Percentiles rank a stretch among this genome's conserved stretches.
Evolutionary conservation across 73 alveolate genomes (phyloP).

Genomic region (Paramecium bursaria): DNA sequence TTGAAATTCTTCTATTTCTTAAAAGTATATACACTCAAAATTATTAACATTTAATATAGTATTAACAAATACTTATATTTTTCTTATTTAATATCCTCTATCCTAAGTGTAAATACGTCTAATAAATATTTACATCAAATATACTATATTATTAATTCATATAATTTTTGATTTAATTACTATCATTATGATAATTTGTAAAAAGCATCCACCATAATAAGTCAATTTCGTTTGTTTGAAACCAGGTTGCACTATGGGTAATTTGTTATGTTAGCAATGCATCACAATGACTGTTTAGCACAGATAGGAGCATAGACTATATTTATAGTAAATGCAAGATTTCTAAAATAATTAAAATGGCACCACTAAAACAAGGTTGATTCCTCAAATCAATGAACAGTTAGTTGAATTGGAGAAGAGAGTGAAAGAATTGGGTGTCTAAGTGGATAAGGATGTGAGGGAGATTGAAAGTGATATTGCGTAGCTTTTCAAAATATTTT

Average conservation of each 20-base stretch:
- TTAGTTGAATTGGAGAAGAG: constrained; percentile 25
- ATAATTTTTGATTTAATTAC: too few relatives aligned
- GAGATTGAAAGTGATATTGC: constrained; percentile 61
- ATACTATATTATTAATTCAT: too few relatives aligned
- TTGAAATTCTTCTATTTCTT: too few relatives aligned
- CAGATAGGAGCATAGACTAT: constrained; percentile 17
- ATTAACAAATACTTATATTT: too few relatives aligned
- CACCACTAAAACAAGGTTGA: constrained; percentile 15
- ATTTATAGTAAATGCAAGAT: neutral
- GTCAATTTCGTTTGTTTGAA: constrained; percentile 25
- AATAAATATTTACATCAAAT: too few relatives aligned
- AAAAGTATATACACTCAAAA: too few relatives aligned
- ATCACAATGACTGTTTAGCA: neutral
- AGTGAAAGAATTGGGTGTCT: constrained; percentile 1
- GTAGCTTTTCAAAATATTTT: constrained; percentile 48
- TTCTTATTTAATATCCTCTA: too few relatives aligned
- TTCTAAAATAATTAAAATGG: constrained; percentile 23
- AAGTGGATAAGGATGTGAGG: constrained; percentile 38
- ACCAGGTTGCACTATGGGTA: constrained; percentile 29
- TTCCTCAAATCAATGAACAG: neutral
- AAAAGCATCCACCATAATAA: neutral
- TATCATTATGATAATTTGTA: too few relatives aligned
- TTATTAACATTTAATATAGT: too few relatives aligned
- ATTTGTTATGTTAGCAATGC: constrained; percentile 45
- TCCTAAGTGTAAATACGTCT: too few relatives aligned